Percentiles rank a stretch among this genome's conserved stretches.
phyloP scores from a whole-genome alignment of 352 stramenopile species.

The Pythium aristosporum region DNA sequence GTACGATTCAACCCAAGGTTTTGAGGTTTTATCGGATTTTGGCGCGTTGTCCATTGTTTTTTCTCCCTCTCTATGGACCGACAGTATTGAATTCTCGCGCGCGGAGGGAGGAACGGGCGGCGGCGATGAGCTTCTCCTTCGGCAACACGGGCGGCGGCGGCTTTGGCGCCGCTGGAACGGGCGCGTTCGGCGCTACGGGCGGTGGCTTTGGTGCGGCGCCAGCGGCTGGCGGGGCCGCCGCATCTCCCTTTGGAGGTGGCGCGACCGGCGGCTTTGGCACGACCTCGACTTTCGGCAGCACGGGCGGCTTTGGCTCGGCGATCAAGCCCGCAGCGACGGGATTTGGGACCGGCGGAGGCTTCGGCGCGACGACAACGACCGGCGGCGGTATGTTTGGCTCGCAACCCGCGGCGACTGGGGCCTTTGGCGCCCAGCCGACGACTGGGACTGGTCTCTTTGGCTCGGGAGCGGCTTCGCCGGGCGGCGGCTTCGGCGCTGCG shows the following conservation, averaged over 20 bases:
- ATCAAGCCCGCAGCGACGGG: slow-evolving; percentile 20
- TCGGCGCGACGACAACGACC: slow-evolving; percentile 33
- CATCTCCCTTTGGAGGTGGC: slow-evolving; percentile 50
- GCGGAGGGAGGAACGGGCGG: not conserved
- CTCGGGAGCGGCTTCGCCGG: not conserved
- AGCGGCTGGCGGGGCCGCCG: slow-evolving; percentile 36
- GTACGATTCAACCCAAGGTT: slow-evolving; percentile 20
- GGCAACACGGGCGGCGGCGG: slow-evolving; percentile 18
- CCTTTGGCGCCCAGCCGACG: slow-evolving; percentile 36
- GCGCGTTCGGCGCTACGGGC: slow-evolving; percentile 24
- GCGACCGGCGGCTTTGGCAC: slow-evolving; percentile 39
- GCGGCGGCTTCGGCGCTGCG: slow-evolving; percentile 12
- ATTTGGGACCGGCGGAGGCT: slow-evolving; percentile 31
- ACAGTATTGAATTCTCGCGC: slow-evolving; percentile 1
- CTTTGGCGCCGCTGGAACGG: slow-evolving; percentile 7
- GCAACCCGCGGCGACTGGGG: slow-evolving; percentile 23
- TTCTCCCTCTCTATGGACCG: not conserved
- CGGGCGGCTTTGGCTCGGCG: slow-evolving; percentile 26
- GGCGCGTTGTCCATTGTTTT: slow-evolving; percentile 6
- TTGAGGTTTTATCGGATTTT: slow-evolving; percentile 19
- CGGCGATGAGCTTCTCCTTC: slow-evolving; percentile 27
- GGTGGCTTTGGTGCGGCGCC: slow-evolving; percentile 19
- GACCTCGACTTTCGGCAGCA: slow-evolving; percentile 38
- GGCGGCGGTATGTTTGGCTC: slow-evolving; percentile 33
- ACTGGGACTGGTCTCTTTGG: slow-evolving; percentile 27